Evolutionary conservation across 345 rosid species (phyloP), one percentile per base, ranked within the genome.

Genomic region (Punica granatum): DNA sequence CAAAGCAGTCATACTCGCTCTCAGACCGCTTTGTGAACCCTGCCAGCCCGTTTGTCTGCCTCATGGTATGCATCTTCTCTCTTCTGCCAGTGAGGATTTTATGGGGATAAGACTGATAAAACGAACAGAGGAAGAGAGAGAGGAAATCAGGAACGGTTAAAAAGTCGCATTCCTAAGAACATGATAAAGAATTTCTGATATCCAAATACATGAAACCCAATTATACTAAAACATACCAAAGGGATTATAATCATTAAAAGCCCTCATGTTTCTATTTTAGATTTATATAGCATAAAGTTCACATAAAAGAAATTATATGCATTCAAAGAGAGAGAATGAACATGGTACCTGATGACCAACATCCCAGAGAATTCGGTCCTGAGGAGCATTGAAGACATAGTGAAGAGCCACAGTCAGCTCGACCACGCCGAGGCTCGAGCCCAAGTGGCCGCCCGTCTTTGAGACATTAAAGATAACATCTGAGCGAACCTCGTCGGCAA

Each of bases 361-460:
- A 77, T 94, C 99, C 99, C 96, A 94, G 8, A 94, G 79, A 18
- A 94, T 85, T 85, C 70, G 89, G 68, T 94, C 99, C 66, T 86
- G 85, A 69, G 99, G 99, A 67, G 91, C 69, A 71, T 88, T 89
- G 66, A 94, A 94, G 73, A 94, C 92, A 80, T 83, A 89, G 76
- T 94, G 99, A 82, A 94, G 96, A 73, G 96, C 95, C 68, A 94
- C 97, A 28, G 97, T 94, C 41, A 94, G 95, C 85, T 94, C 99
- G 66, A 94, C 95, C 60, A 94, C 97, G 73, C 99, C 99, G 73
- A 94, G 97, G 76, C 96, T 91, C 1, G 99, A 91, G 30, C 99
- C 99, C 28, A 91, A 75, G 71, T 91, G 99, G 63, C 99, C 99
- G 69, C 99, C 97, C 10, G 97, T 94, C 77, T 84, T 89, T 0